Evolutionary conservation across 805 yeast species (phyloP), one percentile per base, ranked within the genome.

Genomic region (Pichia heedii): DNA sequence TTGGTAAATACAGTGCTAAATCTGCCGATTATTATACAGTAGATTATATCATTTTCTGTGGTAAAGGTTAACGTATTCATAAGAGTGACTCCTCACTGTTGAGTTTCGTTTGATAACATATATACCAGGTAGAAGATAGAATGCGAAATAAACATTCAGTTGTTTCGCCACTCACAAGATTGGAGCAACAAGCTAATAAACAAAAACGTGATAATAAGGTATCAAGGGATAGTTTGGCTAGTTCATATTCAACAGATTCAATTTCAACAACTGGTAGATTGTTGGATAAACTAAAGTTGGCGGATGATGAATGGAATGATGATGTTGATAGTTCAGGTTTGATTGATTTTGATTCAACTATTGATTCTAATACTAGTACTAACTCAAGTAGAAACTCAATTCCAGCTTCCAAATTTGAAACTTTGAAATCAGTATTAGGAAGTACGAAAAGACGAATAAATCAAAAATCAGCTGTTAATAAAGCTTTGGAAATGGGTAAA

Each of bases 361-460:
- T 13, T 15, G 21, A n/a, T 6, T 26, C 22, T 11, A 26, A 36
- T 36, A 36, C 5, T n/a, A 15, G n/a, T 4, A 36, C 26, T 11
- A 30, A 37, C 5, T 26, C 22, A 12, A 35, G 26, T 9, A 18
- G 26, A 11, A 47, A 40, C 22, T 38, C 40, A 12, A 36, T 49
- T 2, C 57, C 65, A 4, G 61, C 63, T 2, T 51, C 52, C 22
- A 58, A 52, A 37, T 61, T 62, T 43, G 54, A 56, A 36, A 62
- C 63, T 22, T 44, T 63, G 32, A 54, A 56, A 36, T 57, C 61
- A 1, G 45, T 60, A 32, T 36, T 60, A 30, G 42, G 37, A 22
- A 34, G 34, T 16, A 42, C 52, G 40, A 44, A 45, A 10, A 49
- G 47, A 33, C 43, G 44, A 21, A 36, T 43, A 8, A 43, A 49